phyloP scores from a whole-genome alignment of 345 rosid genomes.

The Euphorbia peplus region DNA sequence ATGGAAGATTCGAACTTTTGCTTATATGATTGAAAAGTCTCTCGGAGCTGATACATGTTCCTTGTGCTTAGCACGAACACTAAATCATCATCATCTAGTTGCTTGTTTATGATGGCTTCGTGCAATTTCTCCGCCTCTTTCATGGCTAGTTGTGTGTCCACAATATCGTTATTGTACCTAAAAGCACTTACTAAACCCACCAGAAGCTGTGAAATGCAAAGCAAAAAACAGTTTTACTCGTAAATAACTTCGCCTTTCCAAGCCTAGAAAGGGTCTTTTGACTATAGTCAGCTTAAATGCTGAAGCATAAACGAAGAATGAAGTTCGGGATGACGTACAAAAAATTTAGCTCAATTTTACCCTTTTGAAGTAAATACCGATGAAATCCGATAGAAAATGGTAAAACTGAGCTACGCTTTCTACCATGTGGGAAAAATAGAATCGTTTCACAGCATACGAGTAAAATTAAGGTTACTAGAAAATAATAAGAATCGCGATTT shows the following conservation, averaged over 20 bases:
- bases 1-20: conserved; percentile 48
- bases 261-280: not conserved
- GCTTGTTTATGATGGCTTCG: conserved; percentile 54
- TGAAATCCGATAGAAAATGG: too few species aligned
- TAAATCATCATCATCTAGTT: conserved; percentile 59
- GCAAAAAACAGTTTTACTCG: conserved; percentile 5
- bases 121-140: conserved; percentile 58
- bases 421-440: too few species aligned
- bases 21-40: conserved; percentile 59
- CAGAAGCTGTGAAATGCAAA: conserved; percentile 46
- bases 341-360: too few species aligned
- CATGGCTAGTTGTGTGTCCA: conserved; percentile 49
- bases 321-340: too few species aligned
- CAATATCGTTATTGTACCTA: conserved; percentile 67
- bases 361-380: too few species aligned
- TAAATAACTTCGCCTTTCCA: not conserved
- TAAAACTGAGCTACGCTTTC: too few species aligned
- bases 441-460: too few species aligned
- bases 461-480: too few species aligned
- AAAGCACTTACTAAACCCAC: conserved; percentile 64
- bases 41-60: conserved; percentile 68
- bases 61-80: conserved; percentile 62
- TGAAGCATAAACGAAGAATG: too few species aligned
- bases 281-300: not conserved
- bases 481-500: too few species aligned